Evolutionary conservation across 2,329 filamentous ascomycete genomes (phyloP).

Genomic region (Botrytis paeoniae): DNA sequence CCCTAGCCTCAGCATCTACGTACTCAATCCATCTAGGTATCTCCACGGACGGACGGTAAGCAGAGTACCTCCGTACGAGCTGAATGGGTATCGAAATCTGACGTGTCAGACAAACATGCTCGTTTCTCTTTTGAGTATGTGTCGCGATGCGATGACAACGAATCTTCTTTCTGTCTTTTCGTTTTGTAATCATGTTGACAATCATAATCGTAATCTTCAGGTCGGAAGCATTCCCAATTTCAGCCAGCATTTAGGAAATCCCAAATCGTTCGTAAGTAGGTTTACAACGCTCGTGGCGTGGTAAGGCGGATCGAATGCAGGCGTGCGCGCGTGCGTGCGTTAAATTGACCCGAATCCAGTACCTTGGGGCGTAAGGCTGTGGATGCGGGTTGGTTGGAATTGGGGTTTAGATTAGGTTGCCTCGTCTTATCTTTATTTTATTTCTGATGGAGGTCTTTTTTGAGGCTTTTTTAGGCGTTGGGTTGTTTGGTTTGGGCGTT

Average conservation of each 20-base stretch:
- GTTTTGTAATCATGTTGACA: too few relatives aligned
- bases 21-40: background rate
- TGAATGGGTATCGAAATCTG: background rate
- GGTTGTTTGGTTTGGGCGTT: background rate
- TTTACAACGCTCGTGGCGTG: background rate
- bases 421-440: background rate
- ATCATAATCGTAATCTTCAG: background rate
- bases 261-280: background rate
- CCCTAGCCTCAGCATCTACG: background rate
- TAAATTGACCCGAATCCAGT: background rate
- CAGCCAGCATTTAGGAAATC: background rate
- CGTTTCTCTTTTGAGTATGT: background rate
- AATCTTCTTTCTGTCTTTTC: background rate
- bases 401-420: background rate
- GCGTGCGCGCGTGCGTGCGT: background rate
- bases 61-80: background rate
- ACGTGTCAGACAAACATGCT: background rate
- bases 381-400: background rate
- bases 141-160: background rate
- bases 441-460: too few relatives aligned
- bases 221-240: background rate
- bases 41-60: background rate
- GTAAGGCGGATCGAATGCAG: background rate
- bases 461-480: background rate
- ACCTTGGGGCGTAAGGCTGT: slow-evolving; percentile 1